phyloP scores from a whole-genome alignment of 2,329 filamentous ascomycete genomes.

The Apiospora pterosperma region DNA sequence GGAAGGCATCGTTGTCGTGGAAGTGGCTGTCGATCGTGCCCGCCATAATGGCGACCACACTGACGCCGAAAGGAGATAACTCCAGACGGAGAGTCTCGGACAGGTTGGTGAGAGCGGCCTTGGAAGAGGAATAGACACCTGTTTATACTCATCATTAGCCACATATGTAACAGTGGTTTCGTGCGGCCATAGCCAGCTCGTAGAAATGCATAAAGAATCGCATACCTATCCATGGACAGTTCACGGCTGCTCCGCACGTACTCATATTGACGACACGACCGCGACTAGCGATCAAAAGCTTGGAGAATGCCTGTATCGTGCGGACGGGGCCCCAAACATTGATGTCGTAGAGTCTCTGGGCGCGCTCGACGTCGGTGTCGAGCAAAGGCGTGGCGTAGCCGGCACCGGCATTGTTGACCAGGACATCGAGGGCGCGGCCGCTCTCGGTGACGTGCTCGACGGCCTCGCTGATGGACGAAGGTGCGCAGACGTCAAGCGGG shows the following conservation, averaged over 20 bases:
- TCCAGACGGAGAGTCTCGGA: slow-evolving; percentile 38
- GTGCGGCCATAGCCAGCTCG: slow-evolving; percentile 33
- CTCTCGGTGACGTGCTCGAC: neutral
- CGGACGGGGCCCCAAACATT: neutral
- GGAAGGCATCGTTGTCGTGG: slow-evolving; percentile 11
- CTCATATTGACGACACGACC: slow-evolving; percentile 36
- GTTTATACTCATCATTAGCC: neutral
- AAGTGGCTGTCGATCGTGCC: slow-evolving; percentile 30
- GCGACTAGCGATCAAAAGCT: slow-evolving; percentile 9
- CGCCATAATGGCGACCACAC: slow-evolving; percentile 29
- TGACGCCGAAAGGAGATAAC: slow-evolving; percentile 30
- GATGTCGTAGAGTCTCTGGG: neutral
- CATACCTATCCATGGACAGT: slow-evolving; percentile 31
- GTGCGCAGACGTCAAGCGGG: neutral
- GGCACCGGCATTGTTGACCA: neutral
- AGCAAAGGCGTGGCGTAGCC: neutral
- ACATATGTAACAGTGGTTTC: slow-evolving; percentile 12
- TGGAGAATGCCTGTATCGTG: neutral
- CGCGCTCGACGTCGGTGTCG: neutral
- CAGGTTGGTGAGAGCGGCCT: slow-evolving; percentile 36
- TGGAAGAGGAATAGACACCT: slow-evolving; percentile 23
- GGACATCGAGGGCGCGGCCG: neutral
- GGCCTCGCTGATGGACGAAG: neutral
- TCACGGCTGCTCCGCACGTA: slow-evolving; percentile 27
- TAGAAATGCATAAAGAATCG: slow-evolving; percentile 13